A percentile compares a stretch with the other conserved stretches of the same genome.
Evolutionary conservation across 768 basidiomycete genomes (phyloP).

Genomic region (Tephrocybe sp.): DNA sequence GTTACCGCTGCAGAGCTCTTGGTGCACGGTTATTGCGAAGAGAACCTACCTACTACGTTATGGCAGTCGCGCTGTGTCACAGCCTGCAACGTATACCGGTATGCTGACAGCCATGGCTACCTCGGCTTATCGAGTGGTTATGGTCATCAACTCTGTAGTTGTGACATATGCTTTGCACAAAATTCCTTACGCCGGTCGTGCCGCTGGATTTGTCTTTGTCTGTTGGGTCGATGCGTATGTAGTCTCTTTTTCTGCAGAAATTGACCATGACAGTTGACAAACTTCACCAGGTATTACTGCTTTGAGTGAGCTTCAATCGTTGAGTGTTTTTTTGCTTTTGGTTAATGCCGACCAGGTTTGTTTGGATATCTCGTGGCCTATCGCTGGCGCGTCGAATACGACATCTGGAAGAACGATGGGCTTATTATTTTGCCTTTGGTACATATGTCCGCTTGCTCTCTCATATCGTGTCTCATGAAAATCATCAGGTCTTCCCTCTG

Average conservation of each 20-base stretch:
- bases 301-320: conserved; percentile 63
- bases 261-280: not conserved
- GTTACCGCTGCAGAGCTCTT: conserved; percentile 53
- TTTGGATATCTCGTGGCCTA: conserved; percentile 74
- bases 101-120: conserved; percentile 74
- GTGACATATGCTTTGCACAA: conserved; percentile 62
- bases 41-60: conserved; percentile 71
- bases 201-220: conserved; percentile 65
- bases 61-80: conserved; percentile 53
- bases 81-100: conserved; percentile 61
- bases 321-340: conserved; percentile 11
- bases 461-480: not conserved
- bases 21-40: conserved; percentile 75
- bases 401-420: conserved; percentile 85
- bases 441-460: conserved; percentile 13
- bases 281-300: conserved; percentile 69
- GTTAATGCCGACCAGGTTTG: conserved; percentile 58
- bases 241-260: not conserved
- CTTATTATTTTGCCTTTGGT: conserved; percentile 86
- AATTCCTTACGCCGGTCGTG: conserved; percentile 64
- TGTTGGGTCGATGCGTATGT: conserved; percentile 89
- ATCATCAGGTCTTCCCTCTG: conserved; percentile 60
- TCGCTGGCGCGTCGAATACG: conserved; percentile 67
- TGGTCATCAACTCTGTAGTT: conserved; percentile 74
- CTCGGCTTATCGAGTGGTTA: conserved; percentile 77